Conservation (phyloP, 768 basidiomycete genomes). For the Boletellus ananiceps region DNA sequence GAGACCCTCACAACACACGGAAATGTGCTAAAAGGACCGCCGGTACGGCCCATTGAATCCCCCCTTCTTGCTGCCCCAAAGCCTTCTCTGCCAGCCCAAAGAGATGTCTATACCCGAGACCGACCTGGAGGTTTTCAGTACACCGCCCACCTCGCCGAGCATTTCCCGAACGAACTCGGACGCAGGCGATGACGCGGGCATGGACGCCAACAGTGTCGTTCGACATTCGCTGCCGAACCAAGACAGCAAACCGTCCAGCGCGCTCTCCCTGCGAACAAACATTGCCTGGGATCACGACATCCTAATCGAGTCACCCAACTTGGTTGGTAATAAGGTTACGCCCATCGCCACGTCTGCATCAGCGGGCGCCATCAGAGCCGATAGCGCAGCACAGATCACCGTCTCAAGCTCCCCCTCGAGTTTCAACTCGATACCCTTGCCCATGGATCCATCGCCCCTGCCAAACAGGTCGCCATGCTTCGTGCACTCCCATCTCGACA, state of each 20-base stretch:
- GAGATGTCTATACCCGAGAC: conserved; percentile 33
- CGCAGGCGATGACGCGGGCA: conserved; percentile 10
- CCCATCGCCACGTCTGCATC: conserved; percentile 17
- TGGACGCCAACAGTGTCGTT: conserved; percentile 19
- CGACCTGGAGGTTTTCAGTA: conserved; percentile 37
- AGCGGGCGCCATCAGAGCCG: conserved; percentile 13
- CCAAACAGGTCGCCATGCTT: conserved; percentile 73
- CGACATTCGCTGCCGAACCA: conserved; percentile 38
- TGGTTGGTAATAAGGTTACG: conserved; percentile 18
- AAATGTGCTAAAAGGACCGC: conserved; percentile 4
- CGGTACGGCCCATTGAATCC: background rate
- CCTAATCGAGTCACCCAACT: conserved; percentile 32
- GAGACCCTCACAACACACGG: background rate
- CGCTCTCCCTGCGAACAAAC: conserved; percentile 30
- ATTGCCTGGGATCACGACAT: conserved; percentile 34
- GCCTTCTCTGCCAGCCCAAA: conserved; percentile 11
- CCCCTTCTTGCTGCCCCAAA: background rate
- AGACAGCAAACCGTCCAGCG: conserved; percentile 28
- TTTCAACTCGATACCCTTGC: conserved; percentile 22
- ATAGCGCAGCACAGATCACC: conserved; percentile 15
- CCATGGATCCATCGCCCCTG: conserved; percentile 23
- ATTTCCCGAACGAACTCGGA: conserved; percentile 20
- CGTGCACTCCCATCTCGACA: conserved; percentile 88
- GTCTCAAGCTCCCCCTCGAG: conserved; percentile 29
- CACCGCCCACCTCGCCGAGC: conserved; percentile 41